Conservation (phyloP, 2,329 filamentous ascomycete species). For the Fonsecaea monophora region DNA sequence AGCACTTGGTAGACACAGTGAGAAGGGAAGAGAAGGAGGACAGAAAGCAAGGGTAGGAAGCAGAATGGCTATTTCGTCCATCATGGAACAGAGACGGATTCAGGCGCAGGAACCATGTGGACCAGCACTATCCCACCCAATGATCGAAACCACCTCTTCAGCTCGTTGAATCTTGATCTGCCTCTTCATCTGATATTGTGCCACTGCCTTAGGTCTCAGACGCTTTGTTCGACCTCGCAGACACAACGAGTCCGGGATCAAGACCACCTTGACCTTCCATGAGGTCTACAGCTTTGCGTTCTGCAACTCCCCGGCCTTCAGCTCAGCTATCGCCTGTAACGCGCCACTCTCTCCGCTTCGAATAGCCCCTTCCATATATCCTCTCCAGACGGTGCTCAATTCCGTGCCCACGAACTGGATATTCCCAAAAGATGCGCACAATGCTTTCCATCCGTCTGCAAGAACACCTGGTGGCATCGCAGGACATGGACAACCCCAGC, state of each 20-base stretch:
- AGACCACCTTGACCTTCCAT: neutral
- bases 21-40: neutral
- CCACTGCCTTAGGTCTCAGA: no score
- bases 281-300: constrained; percentile 23
- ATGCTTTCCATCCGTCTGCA: constrained; percentile 43
- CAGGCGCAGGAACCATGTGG: neutral
- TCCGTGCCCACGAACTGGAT: constrained; percentile 64
- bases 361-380: constrained; percentile 66
- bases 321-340: constrained; percentile 48
- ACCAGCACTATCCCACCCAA: neutral
- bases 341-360: constrained; percentile 58
- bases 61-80: neutral
- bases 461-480: constrained; percentile 50
- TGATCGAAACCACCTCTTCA: neutral
- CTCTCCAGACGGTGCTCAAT: constrained; percentile 60
- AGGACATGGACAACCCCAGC: constrained; percentile 52
- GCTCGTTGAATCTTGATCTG: no score
- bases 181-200: neutral
- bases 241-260: neutral
- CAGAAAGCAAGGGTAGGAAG: neutral
- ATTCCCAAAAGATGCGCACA: constrained; percentile 49
- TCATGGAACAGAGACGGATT: neutral
- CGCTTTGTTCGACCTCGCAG: neutral
- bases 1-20: neutral
- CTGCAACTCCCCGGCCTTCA: constrained; percentile 35